Conservation (phyloP, 2,329 filamentous ascomycete genomes). For the Alternaria infectoria region DNA sequence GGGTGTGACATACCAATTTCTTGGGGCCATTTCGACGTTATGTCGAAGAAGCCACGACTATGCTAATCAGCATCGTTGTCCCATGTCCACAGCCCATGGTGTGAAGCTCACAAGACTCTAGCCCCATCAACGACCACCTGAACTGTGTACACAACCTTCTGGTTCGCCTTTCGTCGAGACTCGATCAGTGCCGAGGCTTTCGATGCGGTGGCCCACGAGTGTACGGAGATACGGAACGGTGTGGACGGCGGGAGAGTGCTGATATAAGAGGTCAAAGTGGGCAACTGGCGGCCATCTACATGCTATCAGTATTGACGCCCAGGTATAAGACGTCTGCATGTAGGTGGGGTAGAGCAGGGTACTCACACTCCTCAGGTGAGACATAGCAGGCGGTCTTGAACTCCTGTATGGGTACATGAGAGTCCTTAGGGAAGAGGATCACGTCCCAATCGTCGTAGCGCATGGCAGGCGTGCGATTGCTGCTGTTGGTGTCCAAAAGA, state of each 20-base stretch:
- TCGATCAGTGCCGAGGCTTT: slow-evolving; percentile 39
- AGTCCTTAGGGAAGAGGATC: slow-evolving; percentile 73
- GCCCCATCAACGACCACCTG: slow-evolving; percentile 39
- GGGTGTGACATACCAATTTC: slow-evolving; percentile 33
- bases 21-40: slow-evolving; percentile 36
- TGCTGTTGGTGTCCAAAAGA: slow-evolving; percentile 21
- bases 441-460: slow-evolving; percentile 88
- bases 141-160: slow-evolving; percentile 35
- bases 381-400: slow-evolving; percentile 81
- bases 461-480: slow-evolving; percentile 61
- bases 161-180: slow-evolving; percentile 26
- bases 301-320: not conserved
- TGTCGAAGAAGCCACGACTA: slow-evolving; percentile 38
- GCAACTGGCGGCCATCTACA: slow-evolving; percentile 36
- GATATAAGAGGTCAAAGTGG: slow-evolving; percentile 42
- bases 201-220: slow-evolving; percentile 38
- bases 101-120: slow-evolving; percentile 37
- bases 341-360: not conserved
- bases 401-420: slow-evolving; percentile 76
- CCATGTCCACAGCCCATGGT: not conserved
- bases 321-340: not conserved
- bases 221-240: slow-evolving; percentile 45
- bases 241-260: slow-evolving; percentile 30
- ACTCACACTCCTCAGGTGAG: slow-evolving; percentile 55
- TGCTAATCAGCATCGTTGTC: slow-evolving; percentile 32